phyloP scores from a whole-genome alignment of 768 basidiomycete species.

The Cystobasidium onofrii region DNA sequence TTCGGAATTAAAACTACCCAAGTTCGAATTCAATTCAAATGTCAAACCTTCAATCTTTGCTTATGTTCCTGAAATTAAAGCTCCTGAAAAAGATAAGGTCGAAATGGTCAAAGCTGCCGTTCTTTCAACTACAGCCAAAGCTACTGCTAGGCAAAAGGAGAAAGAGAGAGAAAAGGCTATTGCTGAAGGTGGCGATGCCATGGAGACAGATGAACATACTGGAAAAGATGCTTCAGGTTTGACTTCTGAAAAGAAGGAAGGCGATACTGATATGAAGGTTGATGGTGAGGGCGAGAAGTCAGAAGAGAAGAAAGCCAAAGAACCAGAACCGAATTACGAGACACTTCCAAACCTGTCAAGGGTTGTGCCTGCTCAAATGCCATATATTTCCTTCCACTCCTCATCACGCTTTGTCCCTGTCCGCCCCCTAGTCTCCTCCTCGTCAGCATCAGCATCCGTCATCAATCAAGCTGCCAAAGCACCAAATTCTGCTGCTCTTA shows the following conservation, averaged over 20 bases:
- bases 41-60: constrained; percentile 85
- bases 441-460: constrained; percentile 42
- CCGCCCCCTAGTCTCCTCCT: constrained; percentile 58
- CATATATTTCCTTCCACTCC: constrained; percentile 71
- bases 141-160: constrained; percentile 87
- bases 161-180: constrained; percentile 62
- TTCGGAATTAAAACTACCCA: constrained; percentile 80
- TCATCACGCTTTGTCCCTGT: constrained; percentile 81
- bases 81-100: constrained; percentile 83
- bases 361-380: constrained; percentile 78
- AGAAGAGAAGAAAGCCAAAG: constrained; percentile 48
- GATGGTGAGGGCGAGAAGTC: constrained; percentile 15
- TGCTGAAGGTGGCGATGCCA: constrained; percentile 62
- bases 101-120: constrained; percentile 90
- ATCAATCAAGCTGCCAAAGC: constrained; percentile 30
- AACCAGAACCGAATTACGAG: constrained; percentile 64
- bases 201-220: constrained; percentile 58
- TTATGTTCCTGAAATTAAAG: constrained; percentile 75
- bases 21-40: constrained; percentile 83
- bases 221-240: constrained; percentile 34
- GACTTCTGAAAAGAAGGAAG: constrained; percentile 35
- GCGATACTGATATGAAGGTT: background rate
- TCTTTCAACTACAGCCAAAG: constrained; percentile 91
- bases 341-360: constrained; percentile 77
- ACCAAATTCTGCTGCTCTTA: constrained; percentile 9